Evolutionary conservation across 305 asterid species (phyloP), one percentile per base, ranked within the genome.

Genomic region (Rubia tinctorum): DNA sequence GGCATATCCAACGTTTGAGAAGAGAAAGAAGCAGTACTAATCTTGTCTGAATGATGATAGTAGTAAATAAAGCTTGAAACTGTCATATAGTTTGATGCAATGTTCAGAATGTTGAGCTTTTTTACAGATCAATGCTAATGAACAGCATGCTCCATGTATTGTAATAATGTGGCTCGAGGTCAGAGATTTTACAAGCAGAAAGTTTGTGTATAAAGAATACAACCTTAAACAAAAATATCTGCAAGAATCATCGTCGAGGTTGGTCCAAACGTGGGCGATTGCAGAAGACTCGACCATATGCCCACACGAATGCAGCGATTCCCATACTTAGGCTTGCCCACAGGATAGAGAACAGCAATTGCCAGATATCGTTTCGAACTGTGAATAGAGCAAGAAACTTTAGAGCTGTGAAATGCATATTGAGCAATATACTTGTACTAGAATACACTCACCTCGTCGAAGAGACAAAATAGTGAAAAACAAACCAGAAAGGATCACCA

Each of bases 191-290:
- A 39, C 69, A 64, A 64, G 69, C 18, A 27, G 6, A 15, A 0
- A 27, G 8, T 23, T 63, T 60, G 20, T 23, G 66, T 25, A 18
- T 22, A 4, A 23, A 27, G 66, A 60, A 25, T 5, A 11, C 3
- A 27, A 25, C 23, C 66, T 60, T 11, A 20, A 59, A 40, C 47
- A 22, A 6, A 62, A 3, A 14, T 22, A 71, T 60, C 59, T 60
- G 56, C 66, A 42, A 22, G 58, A 69, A 58, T 58, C 65, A 71
- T 91, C 88, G 90, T 79, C 65, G 82, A 55, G 99, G 95, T 80
- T 90, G 92, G 87, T 88, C 91, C 68, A 95, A 88, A 60, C 97
- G 96, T 69, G 99, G 99, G 20, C 99, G 96, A 83, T 95, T 92
- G 71, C 99, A 95, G 94, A 95, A 95, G 64, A 83, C 49, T 68